Percentiles rank a stretch among this genome's conserved stretches.
Evolutionary conservation across 2,329 filamentous ascomycete species (phyloP).

Genomic region (Bipolaris oryzae): DNA sequence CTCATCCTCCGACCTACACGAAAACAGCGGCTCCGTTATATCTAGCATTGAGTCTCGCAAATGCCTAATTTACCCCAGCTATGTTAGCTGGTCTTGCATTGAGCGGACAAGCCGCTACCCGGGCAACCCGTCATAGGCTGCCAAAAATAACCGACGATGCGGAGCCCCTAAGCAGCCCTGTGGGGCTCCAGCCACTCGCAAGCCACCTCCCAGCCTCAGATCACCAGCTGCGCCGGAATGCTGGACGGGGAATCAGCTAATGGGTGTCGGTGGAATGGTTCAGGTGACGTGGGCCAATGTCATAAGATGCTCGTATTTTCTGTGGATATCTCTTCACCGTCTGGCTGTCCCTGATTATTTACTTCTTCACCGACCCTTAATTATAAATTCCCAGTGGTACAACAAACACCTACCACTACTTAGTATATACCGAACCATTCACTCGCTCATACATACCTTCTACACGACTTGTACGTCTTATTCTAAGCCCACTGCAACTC

Average conservation of each 20-base stretch:
- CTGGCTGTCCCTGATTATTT: background rate
- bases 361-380: background rate
- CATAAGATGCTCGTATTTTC: background rate
- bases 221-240: slow-evolving; percentile 9
- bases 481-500: no score
- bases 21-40: background rate
- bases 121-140: slow-evolving; percentile 11
- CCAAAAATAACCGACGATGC: slow-evolving; percentile 24
- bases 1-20: no score
- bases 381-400: background rate
- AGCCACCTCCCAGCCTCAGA: slow-evolving; percentile 15
- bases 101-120: background rate
- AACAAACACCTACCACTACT: background rate
- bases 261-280: slow-evolving; percentile 6
- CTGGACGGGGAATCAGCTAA: background rate
- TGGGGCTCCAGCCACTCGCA: slow-evolving; percentile 20
- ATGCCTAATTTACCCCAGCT: background rate
- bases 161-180: slow-evolving; percentile 25
- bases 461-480: background rate
- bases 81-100: background rate
- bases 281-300: slow-evolving; percentile 12
- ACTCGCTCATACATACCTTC: no score
- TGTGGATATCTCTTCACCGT: slow-evolving; percentile 4
- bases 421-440: background rate
- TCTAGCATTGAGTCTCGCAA: background rate